Conservation (phyloP, 495 filamentous ascomycete genomes). For the Aspergillus diversus region DNA sequence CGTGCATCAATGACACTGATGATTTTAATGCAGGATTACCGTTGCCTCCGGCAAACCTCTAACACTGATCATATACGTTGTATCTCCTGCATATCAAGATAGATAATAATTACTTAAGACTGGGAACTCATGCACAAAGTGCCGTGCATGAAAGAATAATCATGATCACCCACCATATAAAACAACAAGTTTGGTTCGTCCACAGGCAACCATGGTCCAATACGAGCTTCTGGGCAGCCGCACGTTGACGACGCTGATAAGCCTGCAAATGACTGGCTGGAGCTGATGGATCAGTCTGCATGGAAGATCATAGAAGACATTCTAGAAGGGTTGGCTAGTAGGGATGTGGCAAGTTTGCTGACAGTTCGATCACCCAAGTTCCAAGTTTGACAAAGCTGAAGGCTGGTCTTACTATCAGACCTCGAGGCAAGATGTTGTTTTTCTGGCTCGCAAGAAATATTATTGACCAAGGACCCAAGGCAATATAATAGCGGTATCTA, state of each 20-base stretch:
- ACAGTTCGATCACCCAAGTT: background rate
- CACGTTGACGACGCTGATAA: slow-evolving; percentile 15
- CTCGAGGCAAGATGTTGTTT: too few relatives aligned
- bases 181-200: background rate
- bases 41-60: background rate
- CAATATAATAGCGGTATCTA: too few relatives aligned
- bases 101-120: slow-evolving; percentile 1
- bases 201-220: slow-evolving; percentile 10
- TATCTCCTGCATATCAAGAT: slow-evolving; percentile 6
- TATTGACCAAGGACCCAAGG: too few relatives aligned
- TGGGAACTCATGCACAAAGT: background rate
- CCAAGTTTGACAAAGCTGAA: background rate
- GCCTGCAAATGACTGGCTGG: slow-evolving; percentile 17
- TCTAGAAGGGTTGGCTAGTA: slow-evolving; percentile 28
- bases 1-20: background rate
- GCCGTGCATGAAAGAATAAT: slow-evolving; percentile 13
- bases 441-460: too few relatives aligned
- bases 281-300: slow-evolving; percentile 23
- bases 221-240: slow-evolving; percentile 23
- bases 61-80: slow-evolving; percentile 4
- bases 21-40: slow-evolving; percentile 7
- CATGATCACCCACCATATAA: slow-evolving; percentile 1
- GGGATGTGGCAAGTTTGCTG: slow-evolving; percentile 11
- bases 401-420: too few relatives aligned
- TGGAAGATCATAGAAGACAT: slow-evolving; percentile 25